Base-by-base conservation (phyloP, 495 filamentous ascomycete genomes). In the Friedmanniomyces endolithicus region DNA sequence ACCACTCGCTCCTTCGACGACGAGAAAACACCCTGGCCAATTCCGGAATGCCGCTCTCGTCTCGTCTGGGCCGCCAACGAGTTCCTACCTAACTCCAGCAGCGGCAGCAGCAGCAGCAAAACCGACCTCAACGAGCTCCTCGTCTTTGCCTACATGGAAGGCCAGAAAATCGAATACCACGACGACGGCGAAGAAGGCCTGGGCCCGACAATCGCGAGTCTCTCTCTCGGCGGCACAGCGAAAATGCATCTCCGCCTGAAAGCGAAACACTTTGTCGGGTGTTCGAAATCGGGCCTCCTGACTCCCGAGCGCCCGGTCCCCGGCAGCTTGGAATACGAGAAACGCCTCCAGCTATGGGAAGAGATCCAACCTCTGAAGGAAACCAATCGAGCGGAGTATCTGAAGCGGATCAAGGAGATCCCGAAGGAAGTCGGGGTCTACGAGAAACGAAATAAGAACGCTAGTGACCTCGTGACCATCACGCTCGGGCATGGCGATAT, bases 101-200 rank as follows among this genome's bases (percentile, higher is more conserved):
- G 63, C 0, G 51, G 60, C 0, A 16, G 37, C 37, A 49, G 63
- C 0, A 50, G 60, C 0, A 51, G 59, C 2, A 69, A 60, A 50
- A 60, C 60, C 45, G 70, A 69, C 9, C 85, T 85, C 64, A 94
- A 95, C 62, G 89, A 95, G 62, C 61, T 87, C 8, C 75, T 94
- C 0, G 72, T 78, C 0, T 68, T 94, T 0, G 88, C 85, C 0
- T 95, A 90, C 61, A 81, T 90, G 56, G 78, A 88, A 61, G 67
- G 73, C 0, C 79, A 64, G 48, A 59, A 57, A 25, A 23, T 53
- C 23, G 63, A 92, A 82, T 88, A 78, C 55, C 89, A 95, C 52
- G 88, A 94, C 61, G 89, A 95, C 55, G 89, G 89, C 0, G 89
- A 95, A 65, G 68, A 64, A 0, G 77, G 79, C 0, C 74, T 94